phyloP scores from a whole-genome alignment of 306 rosid species.

The Quercus glauca region DNA sequence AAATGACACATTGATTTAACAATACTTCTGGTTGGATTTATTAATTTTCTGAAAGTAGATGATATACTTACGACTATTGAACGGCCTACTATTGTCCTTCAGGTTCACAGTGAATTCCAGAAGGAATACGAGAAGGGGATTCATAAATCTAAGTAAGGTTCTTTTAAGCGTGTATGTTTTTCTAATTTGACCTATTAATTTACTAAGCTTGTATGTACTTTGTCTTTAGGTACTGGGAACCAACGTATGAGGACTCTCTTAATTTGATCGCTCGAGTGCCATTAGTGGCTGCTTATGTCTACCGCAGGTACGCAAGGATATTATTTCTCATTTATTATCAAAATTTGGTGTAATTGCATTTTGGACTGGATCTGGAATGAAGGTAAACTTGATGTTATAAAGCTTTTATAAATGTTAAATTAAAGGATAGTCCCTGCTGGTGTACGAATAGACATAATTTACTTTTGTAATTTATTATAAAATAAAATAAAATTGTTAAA shows the following conservation, averaged over 20 bases:
- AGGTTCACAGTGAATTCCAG: constrained; percentile 93
- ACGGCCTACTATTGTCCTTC: constrained; percentile 27
- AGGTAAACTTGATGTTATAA: background rate
- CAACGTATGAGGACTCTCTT: constrained; percentile 89
- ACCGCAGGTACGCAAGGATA: constrained; percentile 64
- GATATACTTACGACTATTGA: constrained; percentile 8
- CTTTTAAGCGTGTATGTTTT: constrained; percentile 12
- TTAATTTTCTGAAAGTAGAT: constrained; percentile 2
- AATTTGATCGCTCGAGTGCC: constrained; percentile 93
- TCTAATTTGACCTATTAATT: constrained; percentile 9
- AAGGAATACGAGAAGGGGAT: constrained; percentile 90
- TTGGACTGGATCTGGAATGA: constrained; percentile 12
- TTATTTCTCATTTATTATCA: constrained; percentile 1
- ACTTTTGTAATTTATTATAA: too few relatives aligned
- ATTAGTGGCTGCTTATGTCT: constrained; percentile 82
- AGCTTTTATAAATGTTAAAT: background rate
- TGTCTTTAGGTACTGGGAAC: constrained; percentile 89
- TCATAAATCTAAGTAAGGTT: constrained; percentile 61
- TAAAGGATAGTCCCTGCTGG: background rate
- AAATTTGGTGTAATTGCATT: constrained; percentile 1
- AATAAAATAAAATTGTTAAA: too few relatives aligned
- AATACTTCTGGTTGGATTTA: background rate
- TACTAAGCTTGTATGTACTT: constrained; percentile 22
- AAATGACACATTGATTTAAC: background rate
- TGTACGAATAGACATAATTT: too few relatives aligned